phyloP scores from a whole-genome alignment of 1,139 yeast genomes.

The Hyphopichia buzzinii region DNA sequence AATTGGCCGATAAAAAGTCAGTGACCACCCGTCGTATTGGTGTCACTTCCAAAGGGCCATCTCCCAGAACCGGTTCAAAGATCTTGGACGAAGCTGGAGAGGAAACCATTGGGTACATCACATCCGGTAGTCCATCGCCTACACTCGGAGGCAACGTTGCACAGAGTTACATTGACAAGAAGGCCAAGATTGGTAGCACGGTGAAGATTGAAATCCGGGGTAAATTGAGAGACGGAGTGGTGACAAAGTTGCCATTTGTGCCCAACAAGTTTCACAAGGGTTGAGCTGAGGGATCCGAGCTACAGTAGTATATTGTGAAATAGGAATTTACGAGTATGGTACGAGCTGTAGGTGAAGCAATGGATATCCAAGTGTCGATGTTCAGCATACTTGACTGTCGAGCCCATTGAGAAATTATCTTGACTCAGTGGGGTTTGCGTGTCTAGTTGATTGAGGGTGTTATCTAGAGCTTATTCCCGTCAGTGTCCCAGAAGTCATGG shows the following conservation, averaged over 20 bases:
- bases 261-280: constrained; percentile 65
- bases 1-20: constrained; percentile 61
- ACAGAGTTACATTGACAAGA: constrained; percentile 81
- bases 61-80: constrained; percentile 84
- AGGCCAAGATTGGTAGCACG: constrained; percentile 74
- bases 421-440: too few relatives aligned
- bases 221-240: constrained; percentile 69
- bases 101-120: constrained; percentile 66
- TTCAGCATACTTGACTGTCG: too few relatives aligned
- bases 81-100: constrained; percentile 53
- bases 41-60: constrained; percentile 71
- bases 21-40: constrained; percentile 75
- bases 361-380: too few relatives aligned
- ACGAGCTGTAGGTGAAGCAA: too few relatives aligned
- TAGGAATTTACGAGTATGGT: too few relatives aligned
- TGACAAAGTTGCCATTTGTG: constrained; percentile 83
- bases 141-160: constrained; percentile 85
- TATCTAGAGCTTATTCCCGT: too few relatives aligned
- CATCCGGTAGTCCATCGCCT: constrained; percentile 93
- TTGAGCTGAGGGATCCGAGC: constrained; percentile 1
- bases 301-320: too few relatives aligned
- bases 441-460: too few relatives aligned
- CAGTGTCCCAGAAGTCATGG: too few relatives aligned
- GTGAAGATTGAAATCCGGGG: constrained; percentile 80
- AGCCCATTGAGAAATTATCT: too few relatives aligned